Evolutionary conservation across 768 basidiomycete species (phyloP), one percentile per base, ranked within the genome.

Genomic region (Termitomyces sp.): DNA sequence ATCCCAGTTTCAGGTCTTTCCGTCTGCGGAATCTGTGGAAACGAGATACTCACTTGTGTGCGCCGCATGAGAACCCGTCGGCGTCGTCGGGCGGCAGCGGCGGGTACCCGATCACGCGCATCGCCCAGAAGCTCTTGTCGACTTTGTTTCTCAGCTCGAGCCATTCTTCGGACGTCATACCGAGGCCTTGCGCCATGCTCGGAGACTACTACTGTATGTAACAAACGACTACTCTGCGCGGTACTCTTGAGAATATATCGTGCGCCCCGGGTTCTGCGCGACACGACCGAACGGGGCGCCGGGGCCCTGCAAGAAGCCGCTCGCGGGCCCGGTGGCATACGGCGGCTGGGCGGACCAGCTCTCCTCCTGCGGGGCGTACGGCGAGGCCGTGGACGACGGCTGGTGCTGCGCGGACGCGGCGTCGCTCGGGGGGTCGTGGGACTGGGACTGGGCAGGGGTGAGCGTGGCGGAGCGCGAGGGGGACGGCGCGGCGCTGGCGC

Each of bases 101-200:
- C 2, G 94, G 94, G 66, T 97, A 97, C 3, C 92, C 92, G 56
- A 96, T 90, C 4, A 88, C 75, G 5, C 94, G 81, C 87, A 94
- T 85, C 5, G 86, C 82, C 94, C 94, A 96, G 66, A 96, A 97
- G 62, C 86, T 87, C 62, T 95, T 85, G 58, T 92, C 83, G 0
- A 95, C 86, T 67, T 87, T 80, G 26, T 68, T 66, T n/a, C 81
- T 79, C 48, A 96, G 75, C 0, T 81, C 79, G 13, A 73, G 59
- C 87, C 89, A 90, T 66, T 94, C 94, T 1, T 82, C 79, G 0
- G 68, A 55, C 5, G 78, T 79, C 84, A 93, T 81, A 10, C 89
- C 88, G 6, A 96, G 73, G 7, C 93, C 94, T 58, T 76, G 74
- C 1, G 90, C 85, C 90, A 95, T 94, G 24, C 92, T 94, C n/a